Base-by-base conservation (phyloP, 148 eudicot genomes). In the Suaeda aralocaspica region DNA sequence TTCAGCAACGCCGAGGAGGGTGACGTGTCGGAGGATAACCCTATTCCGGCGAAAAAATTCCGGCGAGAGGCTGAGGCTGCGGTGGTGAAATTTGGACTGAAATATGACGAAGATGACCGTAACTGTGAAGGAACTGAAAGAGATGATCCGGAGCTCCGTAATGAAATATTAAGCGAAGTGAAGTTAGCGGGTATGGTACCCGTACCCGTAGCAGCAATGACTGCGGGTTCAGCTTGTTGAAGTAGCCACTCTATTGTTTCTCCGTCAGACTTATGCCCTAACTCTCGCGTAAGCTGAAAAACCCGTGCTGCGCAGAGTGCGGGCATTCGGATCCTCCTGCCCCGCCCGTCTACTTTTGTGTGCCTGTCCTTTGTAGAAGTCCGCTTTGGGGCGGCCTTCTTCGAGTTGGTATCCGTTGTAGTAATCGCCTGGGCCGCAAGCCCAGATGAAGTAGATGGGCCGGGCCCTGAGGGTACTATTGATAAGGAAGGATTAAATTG, bases 321-420 rank as follows among this genome's bases (percentile, higher is more conserved):
- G 0, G 98, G 98, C 97, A 93, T 93, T 21, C 96, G 94, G 79
- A 93, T 93, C 51, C 98, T 86, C 18, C 98, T 70, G 11, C 98
- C 98, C 0, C 98, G 88, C n/a, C 98, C 98, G 77, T 93, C 98
- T 14, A 93, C 98, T 49, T 93, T 93, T 0, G 98, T 93, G 84
- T 93, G 98, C 0, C 98, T 87, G 72, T 93, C 98, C 64, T 91
- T 93, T 8, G 95, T 91, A 1, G 96, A 87, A 4, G 96, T 78
- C 5, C 98, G 71, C 76, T 91, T 93, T 0, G 92, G 91, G 0
- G 87, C 83, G 2, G 83, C 82, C 71, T 93, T 93, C 61, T 88
- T 84, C 0, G 61, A 21, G 9, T 30, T 67, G 25, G 51, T 29
- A 15, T 36, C 67, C n/a, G 21, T 49, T 13, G 25, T 65, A 31